Evolutionary conservation across 495 filamentous ascomycete species (phyloP).

Genomic region (Friedmanniomyces simplex): DNA sequence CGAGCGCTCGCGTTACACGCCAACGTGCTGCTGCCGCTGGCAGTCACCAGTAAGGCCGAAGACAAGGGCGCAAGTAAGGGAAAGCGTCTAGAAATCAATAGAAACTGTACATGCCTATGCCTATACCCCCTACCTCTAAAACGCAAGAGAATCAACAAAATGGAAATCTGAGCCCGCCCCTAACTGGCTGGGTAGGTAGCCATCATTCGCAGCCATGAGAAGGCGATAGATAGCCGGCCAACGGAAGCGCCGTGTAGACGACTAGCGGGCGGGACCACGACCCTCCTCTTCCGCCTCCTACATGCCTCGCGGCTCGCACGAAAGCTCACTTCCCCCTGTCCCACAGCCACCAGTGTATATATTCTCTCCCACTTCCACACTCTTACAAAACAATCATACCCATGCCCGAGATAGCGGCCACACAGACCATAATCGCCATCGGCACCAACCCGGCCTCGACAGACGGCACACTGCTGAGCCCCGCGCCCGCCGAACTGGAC

Average conservation of each 20-base stretch:
- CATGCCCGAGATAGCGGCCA: conserved; percentile 9
- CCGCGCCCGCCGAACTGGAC: neutral
- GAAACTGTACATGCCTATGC: neutral
- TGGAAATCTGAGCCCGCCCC: too few species aligned
- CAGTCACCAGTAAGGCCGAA: too few species aligned
- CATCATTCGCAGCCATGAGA: too few species aligned
- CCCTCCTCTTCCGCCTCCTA: too few species aligned
- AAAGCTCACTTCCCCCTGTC: neutral
- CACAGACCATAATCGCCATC: conserved; percentile 8
- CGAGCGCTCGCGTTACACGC: too few species aligned
- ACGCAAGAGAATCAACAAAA: neutral
- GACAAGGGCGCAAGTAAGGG: neutral
- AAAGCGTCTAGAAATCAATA: neutral
- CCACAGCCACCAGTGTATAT: neutral
- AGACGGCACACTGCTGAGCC: neutral
- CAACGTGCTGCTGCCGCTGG: too few species aligned
- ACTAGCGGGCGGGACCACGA: too few species aligned
- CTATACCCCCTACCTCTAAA: too few species aligned
- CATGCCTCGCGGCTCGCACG: neutral
- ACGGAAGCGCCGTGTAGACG: too few species aligned
- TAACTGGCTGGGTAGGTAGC: too few species aligned
- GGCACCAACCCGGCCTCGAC: conserved; percentile 10
- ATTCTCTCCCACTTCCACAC: neutral
- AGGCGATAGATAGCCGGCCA: too few species aligned
- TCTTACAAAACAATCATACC: conserved; percentile 19